Percentiles rank a stretch among this genome's conserved stretches.
Evolutionary conservation across 805 yeast genomes (phyloP).

Genomic region (Lipomyces chichibuensis): DNA sequence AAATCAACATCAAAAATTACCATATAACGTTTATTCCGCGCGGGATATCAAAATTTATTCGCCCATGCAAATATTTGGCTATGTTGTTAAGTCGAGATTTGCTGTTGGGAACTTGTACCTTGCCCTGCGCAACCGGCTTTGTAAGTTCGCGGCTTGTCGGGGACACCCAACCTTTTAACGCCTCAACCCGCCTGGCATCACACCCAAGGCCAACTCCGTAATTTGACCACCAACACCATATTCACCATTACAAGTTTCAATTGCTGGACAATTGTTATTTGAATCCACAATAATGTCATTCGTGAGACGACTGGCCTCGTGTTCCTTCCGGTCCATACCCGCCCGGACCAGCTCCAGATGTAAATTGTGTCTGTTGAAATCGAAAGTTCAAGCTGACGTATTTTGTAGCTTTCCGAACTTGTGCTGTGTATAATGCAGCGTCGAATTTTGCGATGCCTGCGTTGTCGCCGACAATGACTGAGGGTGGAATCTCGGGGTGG

Average conservation of each 20-base stretch:
- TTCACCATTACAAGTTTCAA: background rate
- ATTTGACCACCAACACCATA: background rate
- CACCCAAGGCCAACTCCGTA: background rate
- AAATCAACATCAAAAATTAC: background rate
- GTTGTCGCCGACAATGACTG: conserved; percentile 98
- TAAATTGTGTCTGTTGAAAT: background rate
- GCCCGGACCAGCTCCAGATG: conserved; percentile 8
- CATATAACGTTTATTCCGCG: too few species aligned
- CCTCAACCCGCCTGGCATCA: background rate
- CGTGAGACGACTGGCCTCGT: conserved; percentile 8
- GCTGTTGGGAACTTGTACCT: background rate
- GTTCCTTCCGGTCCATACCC: conserved; percentile 10
- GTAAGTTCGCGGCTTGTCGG: background rate
- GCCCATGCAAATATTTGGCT: too few species aligned
- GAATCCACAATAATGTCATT: conserved; percentile 8
- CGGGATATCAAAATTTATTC: too few species aligned
- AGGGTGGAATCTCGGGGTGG: conserved; percentile 92
- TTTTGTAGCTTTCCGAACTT: conserved; percentile 7
- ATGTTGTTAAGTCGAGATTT: background rate
- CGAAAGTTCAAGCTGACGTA: background rate
- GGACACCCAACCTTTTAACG: background rate
- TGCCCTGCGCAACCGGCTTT: background rate
- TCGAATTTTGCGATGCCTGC: conserved; percentile 86
- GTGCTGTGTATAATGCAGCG: conserved; percentile 34
- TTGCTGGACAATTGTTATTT: conserved; percentile 21